A percentile compares a stretch with the other conserved stretches of the same genome.
Conservation (phyloP, 2,329 filamentous ascomycete species). For the Exophiala lecanii-corni region DNA sequence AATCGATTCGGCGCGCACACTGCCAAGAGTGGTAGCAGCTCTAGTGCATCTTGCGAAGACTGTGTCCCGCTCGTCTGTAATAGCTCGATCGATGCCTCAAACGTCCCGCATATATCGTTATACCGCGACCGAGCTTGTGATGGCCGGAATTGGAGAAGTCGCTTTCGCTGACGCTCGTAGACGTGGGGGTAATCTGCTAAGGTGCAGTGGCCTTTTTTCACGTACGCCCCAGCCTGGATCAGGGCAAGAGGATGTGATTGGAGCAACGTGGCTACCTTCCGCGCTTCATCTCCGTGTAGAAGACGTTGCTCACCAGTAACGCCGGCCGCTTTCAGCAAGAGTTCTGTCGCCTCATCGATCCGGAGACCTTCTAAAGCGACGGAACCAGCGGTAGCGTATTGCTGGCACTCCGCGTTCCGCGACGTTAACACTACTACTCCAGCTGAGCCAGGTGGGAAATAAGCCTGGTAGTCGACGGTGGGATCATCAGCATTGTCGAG, state of each 20-base stretch:
- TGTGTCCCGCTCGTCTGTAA: constrained; percentile 16
- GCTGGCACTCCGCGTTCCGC: constrained; percentile 18
- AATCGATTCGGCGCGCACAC: constrained; percentile 28
- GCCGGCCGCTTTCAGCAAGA: constrained; percentile 13
- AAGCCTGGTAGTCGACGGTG: constrained; percentile 16
- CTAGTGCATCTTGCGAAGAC: constrained; percentile 26
- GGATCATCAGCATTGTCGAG: constrained; percentile 24
- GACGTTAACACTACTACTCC: constrained; percentile 21
- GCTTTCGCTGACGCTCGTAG: constrained; percentile 26
- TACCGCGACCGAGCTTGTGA: constrained; percentile 32
- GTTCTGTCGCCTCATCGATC: constrained; percentile 11
- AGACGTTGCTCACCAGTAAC: constrained; percentile 4
- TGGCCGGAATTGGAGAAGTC: constrained; percentile 29
- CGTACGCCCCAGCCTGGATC: constrained; percentile 27
- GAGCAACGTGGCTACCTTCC: constrained; percentile 10
- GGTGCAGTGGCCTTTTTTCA: constrained; percentile 27
- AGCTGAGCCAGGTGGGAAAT: constrained; percentile 12
- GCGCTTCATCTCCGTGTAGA: constrained; percentile 6
- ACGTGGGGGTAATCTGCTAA: constrained; percentile 27
- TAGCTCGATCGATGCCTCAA: constrained; percentile 32
- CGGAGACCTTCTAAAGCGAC: constrained; percentile 11
- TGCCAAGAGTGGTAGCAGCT: constrained; percentile 30
- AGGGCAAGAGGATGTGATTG: constrained; percentile 22
- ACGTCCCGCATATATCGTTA: constrained; percentile 34
- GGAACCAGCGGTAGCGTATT: constrained; percentile 13